Conservation (phyloP, 176 grass and related monocot genomes). For the Phoenix dactylifera region DNA sequence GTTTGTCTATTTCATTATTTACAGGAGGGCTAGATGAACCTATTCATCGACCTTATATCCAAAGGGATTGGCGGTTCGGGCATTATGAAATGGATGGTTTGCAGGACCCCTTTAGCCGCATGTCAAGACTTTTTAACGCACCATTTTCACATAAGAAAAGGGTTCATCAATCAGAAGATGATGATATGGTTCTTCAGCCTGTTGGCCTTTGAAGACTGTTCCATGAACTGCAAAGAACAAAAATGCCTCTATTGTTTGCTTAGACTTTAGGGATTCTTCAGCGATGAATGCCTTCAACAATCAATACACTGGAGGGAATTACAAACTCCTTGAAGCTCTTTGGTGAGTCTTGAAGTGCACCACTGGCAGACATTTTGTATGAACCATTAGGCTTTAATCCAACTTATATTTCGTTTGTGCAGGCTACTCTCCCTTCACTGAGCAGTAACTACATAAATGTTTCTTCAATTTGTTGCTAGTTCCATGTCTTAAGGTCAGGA, state of each 20-base stretch:
- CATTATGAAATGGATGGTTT: constrained; percentile 93
- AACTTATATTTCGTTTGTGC: too few relatives aligned
- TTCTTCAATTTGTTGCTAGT: too few relatives aligned
- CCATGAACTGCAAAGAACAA: constrained; percentile 23
- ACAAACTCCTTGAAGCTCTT: too few relatives aligned
- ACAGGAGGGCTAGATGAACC: constrained; percentile 78
- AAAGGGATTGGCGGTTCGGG: constrained; percentile 81
- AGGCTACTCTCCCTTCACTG: too few relatives aligned
- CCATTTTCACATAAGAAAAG: constrained; percentile 43
- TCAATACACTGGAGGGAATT: too few relatives aligned
- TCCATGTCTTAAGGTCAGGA: too few relatives aligned
- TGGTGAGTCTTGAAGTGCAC: too few relatives aligned
- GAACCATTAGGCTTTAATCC: too few relatives aligned
- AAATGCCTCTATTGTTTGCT: constrained; percentile 17
- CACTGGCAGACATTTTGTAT: too few relatives aligned
- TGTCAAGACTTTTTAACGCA: constrained; percentile 41
- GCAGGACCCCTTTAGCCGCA: constrained; percentile 57
- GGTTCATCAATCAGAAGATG: constrained; percentile 17
- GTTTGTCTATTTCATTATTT: neutral
- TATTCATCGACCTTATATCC: constrained; percentile 53
- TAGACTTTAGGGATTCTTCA: constrained; percentile 4
- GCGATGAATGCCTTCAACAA: neutral
- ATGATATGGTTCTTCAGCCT: constrained; percentile 20
- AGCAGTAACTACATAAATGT: too few relatives aligned
- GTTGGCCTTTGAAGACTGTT: neutral